These are phyloP conservation scores for Mimosa bimucronata DNA, from an alignment of 306 rosid genomes.

Conservation along the genomic window DNA sequence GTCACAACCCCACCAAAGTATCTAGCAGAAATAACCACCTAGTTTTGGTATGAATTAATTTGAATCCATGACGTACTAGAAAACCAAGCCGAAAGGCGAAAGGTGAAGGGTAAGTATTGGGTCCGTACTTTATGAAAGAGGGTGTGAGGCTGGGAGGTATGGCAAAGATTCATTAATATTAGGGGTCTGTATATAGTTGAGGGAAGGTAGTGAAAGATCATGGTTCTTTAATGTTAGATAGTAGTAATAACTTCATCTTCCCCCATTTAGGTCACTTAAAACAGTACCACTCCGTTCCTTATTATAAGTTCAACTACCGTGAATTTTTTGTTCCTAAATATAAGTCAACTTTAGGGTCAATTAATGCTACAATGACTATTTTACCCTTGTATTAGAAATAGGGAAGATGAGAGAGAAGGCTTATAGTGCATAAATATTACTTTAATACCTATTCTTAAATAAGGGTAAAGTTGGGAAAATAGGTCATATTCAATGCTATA, in stretches of 20 bases:
- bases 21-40: constrained; percentile 15
- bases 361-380: no score
- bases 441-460: no score
- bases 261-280: constrained; percentile 58
- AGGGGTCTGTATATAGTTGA: constrained; percentile 63
- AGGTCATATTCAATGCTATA: no score
- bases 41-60: not conserved
- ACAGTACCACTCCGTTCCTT: no score
- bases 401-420: no score
- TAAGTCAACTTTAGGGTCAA: no score
- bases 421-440: no score
- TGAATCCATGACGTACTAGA: constrained; percentile 19
- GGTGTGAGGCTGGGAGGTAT: constrained; percentile 52
- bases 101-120: constrained; percentile 28
- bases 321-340: no score
- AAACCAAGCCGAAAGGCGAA: constrained; percentile 32
- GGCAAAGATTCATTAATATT: constrained; percentile 57
- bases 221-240: constrained; percentile 49
- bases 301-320: no score
- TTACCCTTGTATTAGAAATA: no score
- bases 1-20: constrained; percentile 38
- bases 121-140: constrained; percentile 53
- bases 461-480: no score
- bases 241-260: constrained; percentile 76
- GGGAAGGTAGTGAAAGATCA: constrained; percentile 55